Conservation (phyloP, 306 rosid species). For the Clitoria ternatea region DNA sequence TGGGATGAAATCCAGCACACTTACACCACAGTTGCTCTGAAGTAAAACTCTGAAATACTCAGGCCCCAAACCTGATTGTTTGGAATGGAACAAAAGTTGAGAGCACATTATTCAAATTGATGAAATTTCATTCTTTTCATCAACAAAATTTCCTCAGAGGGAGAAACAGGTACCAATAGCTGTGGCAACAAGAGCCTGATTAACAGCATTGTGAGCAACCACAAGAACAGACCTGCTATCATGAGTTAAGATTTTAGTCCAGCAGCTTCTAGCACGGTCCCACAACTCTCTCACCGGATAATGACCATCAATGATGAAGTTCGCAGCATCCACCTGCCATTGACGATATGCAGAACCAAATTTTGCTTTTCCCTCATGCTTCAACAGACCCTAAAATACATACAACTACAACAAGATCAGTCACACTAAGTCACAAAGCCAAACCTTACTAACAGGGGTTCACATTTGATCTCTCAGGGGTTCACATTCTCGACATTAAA, state of each 20-base stretch:
- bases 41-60: conserved; percentile 86
- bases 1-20: conserved; percentile 84
- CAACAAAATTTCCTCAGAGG: conserved; percentile 14
- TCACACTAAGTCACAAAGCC: conserved; percentile 8
- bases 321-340: conserved; percentile 84
- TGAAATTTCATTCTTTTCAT: conserved; percentile 1
- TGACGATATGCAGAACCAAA: conserved; percentile 69
- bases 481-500: neutral
- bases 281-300: conserved; percentile 95
- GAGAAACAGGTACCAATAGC: conserved; percentile 66
- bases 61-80: conserved; percentile 58
- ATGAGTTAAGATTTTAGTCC: conserved; percentile 67
- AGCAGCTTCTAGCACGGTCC: conserved; percentile 80
- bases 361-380: conserved; percentile 77
- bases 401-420: conserved; percentile 13
- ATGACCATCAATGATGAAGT: conserved; percentile 83
- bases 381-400: conserved; percentile 69
- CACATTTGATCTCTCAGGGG: neutral
- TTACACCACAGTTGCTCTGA: conserved; percentile 95
- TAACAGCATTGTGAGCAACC: conserved; percentile 98
- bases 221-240: conserved; percentile 86
- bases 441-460: neutral
- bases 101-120: neutral
- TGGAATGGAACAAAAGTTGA: neutral
- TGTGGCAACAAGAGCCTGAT: conserved; percentile 96